Base-by-base conservation (phyloP, 1,284 basidiomycete genomes). In the Filobasidium uniguttulatum region DNA sequence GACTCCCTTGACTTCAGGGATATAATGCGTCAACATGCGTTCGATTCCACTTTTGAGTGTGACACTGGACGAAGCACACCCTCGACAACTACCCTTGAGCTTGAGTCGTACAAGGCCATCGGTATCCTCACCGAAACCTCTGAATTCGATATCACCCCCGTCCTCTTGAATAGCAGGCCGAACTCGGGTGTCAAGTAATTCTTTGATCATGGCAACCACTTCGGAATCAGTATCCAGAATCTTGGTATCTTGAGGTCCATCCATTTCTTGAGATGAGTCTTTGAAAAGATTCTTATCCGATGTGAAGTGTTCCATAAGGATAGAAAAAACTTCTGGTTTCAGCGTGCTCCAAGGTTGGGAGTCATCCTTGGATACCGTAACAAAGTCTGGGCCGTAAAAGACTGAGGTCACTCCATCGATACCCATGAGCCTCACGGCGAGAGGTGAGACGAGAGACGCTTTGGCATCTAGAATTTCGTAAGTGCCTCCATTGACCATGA, bases 251-350 rank as follows among this genome's bases (percentile, higher is more conserved):
- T 90, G 85, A 3, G 88, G 86, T 45, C 83, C 83, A 48, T 75
- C 72, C 44, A 86, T 83, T 66, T 82, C 81, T 46, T 81, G 77
- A 44, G 78, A 80, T 12, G 62, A 65, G 23, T 43, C 50, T 53
- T 83, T 78, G 73, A 98, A 98, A 8, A 98, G 74, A 2, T 83
- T 72, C 56, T 83, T 78, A 0, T 82, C 86, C 8, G 88, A 82
- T 3, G 91, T 89, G 71, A 98, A 98, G 70, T 85, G 83, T 69
- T 98, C 93, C 93, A 98, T 98, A 55, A 98, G 76, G 50, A 82
- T 80, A n/a, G 88, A 85, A 68, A 96, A 98, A 46, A 98, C 81
- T 71, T 98, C 94, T n/a, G 93, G 94, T 68, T 98, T 98, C 58
- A 98, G 72, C 28, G 93, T 78, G 3, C 83, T 72, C 93, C 93